Base-by-base conservation (phyloP, 2,329 filamentous ascomycete species). In the Botryotinia narcissicola region DNA sequence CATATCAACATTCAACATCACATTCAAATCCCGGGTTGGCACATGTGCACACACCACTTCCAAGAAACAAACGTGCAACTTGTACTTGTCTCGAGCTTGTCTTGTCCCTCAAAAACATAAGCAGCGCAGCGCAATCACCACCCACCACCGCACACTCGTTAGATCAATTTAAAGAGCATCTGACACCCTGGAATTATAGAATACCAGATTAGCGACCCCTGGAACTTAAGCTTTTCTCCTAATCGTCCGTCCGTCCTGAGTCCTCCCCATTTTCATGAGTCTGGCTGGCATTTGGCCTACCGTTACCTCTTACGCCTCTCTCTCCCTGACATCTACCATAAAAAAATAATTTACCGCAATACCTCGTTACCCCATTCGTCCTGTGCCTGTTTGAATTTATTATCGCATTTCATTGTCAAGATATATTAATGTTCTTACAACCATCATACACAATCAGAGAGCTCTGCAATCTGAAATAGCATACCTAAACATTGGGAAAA, bases 351-450 rank as follows among this genome's bases (percentile, higher is more conserved):
- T 37, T 37, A 32, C 61, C 37, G 44, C 37, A 18, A n/a, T 32
- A 25, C 42, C 22, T 66, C 63, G 40, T n/a, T 51, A 37, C 46
- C 22, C n/a, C 35, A 16, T 57, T 68, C 48, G 25, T 68, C 54
- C 48, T 42, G 12, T 68, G 48, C 66, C 54, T 57, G n/a, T 32
- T 68, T 68, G 35, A 57, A 57, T 68, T 42, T 42, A 32, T 22
- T 68, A 57, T 57, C 48, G 22, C 25, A 32, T 68, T 57, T 68
- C 66, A 32, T 57, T 68, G 66, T 57, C 66, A 68, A 42, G 48
- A 68, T 68, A 68, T 42, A 68, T 68, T 68, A 57, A 68, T 68
- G 64, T 48, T 57, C 46, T 68, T 57, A 42, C 44, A 42, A 35
- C 48, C 48, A 57, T 68, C 64, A 42, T 3, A 54, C 35, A 57